Percentiles rank a stretch among this genome's conserved stretches.
Evolutionary conservation across 1,284 basidiomycete genomes (phyloP).

Genomic region (Malassezia obtusa): DNA sequence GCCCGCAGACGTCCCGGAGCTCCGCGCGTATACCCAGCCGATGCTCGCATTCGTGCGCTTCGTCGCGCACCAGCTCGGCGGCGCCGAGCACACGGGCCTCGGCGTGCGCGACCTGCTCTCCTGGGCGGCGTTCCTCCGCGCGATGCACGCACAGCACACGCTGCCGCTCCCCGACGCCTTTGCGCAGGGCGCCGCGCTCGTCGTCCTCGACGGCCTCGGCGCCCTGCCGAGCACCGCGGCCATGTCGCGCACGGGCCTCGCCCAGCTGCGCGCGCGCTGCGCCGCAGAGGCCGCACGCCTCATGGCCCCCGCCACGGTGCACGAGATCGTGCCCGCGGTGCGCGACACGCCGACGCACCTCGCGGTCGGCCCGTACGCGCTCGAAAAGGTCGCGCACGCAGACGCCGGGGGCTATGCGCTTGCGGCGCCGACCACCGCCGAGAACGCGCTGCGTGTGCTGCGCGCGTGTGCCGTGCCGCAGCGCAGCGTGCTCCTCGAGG

Average conservation of each 20-base stretch:
- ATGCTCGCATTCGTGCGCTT: constrained; percentile 75
- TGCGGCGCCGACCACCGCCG: constrained; percentile 69
- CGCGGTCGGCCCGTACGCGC: constrained; percentile 66
- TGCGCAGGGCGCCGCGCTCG: constrained; percentile 50
- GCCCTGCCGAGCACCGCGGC: constrained; percentile 42
- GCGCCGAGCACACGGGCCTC: constrained; percentile 53
- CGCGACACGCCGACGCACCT: constrained; percentile 49
- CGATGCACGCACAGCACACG: constrained; percentile 49
- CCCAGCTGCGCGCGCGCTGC: constrained; percentile 60
- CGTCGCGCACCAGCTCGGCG: constrained; percentile 61
- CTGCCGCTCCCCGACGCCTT: constrained; percentile 38
- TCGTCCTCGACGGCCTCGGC: constrained; percentile 49
- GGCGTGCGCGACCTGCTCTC: constrained; percentile 77
- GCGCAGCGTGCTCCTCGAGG: constrained; percentile 90
- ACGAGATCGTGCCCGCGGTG: constrained; percentile 15
- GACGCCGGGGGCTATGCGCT: constrained; percentile 14
- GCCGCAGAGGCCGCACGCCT: constrained; percentile 49
- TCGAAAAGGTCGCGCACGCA: constrained; percentile 56
- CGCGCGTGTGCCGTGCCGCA: constrained; percentile 71
- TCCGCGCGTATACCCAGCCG: constrained; percentile 57
- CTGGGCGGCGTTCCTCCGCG: constrained; percentile 82
- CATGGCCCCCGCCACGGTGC: constrained; percentile 21
- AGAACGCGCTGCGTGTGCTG: constrained; percentile 80
- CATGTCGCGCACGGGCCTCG: constrained; percentile 52
- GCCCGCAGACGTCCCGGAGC: constrained; percentile 50